Percentiles rank a stretch among this genome's conserved stretches.
These are phyloP conservation scores for Leccinum brunneo-olivaceum DNA, from an alignment of 1,284 basidiomycete genomes.

Conservation along the genomic window DNA sequence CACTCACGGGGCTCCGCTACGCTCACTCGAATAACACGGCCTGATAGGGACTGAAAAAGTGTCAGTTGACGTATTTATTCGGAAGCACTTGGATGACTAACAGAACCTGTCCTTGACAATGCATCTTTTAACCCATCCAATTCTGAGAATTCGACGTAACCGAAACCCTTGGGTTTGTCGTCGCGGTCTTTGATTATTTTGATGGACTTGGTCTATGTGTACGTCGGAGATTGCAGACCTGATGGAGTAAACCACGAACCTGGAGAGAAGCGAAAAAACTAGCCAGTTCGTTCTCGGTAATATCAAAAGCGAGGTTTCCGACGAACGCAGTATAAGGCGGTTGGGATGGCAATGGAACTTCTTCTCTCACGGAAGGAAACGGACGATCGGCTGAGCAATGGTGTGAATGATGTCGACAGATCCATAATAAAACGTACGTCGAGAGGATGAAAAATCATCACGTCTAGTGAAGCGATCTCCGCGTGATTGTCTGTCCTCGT, in stretches of 20 bases:
- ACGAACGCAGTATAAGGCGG: conserved; percentile 96
- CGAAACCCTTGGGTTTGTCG: conserved; percentile 95
- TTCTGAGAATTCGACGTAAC: conserved; percentile 91
- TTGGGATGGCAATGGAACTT: conserved; percentile 88
- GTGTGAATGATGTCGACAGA: conserved; percentile 10
- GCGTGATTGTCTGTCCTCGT: conserved; percentile 45
- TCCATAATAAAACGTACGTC: conserved; percentile 40
- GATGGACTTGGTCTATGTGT: conserved; percentile 65
- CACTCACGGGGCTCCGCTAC: conserved; percentile 92
- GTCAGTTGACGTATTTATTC: conserved; percentile 6
- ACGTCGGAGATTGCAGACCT: conserved; percentile 1
- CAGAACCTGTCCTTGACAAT: conserved; percentile 48
- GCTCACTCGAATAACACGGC: conserved; percentile 81
- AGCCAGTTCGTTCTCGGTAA: conserved; percentile 78
- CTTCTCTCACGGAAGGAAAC: conserved; percentile 65
- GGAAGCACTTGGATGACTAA: conserved; percentile 33
- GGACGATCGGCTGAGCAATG: conserved; percentile 51
- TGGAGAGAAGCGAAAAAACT: conserved; percentile 68
- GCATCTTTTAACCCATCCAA: conserved; percentile 83
- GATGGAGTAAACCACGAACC: conserved; percentile 35
- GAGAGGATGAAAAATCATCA: conserved; percentile 57
- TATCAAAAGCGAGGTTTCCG: conserved; percentile 93
- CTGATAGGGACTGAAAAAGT: conserved; percentile 55
- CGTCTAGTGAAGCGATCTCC: conserved; percentile 50
- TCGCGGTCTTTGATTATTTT: conserved; percentile 90